Percentiles rank a stretch among this genome's conserved stretches.
These are phyloP conservation scores for Mortierella hygrophila DNA, from an alignment of 192 early-diverging fungal species.

Conservation along the genomic window DNA sequence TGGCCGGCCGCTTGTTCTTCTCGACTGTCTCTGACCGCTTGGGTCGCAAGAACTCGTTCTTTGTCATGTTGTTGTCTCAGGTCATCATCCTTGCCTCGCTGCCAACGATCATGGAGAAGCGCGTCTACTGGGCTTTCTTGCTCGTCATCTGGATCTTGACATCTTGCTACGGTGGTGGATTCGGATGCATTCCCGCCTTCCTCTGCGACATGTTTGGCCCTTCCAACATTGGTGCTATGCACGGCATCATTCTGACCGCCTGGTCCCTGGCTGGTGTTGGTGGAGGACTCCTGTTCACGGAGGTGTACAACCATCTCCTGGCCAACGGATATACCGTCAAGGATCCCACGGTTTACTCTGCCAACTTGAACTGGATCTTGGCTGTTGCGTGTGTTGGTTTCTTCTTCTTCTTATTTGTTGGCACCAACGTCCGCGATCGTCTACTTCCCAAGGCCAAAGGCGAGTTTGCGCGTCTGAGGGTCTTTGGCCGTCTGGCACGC, in stretches of 20 bases:
- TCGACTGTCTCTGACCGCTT: slow-evolving; percentile 68
- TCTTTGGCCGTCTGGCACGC: slow-evolving; percentile 63
- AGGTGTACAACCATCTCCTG: slow-evolving; percentile 61
- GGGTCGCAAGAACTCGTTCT: slow-evolving; percentile 75
- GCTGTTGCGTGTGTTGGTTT: slow-evolving; percentile 68
- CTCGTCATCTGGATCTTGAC: slow-evolving; percentile 71
- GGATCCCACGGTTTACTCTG: slow-evolving; percentile 63
- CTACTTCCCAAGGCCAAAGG: slow-evolving; percentile 71
- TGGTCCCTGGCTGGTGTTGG: slow-evolving; percentile 80
- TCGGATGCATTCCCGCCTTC: slow-evolving; percentile 79
- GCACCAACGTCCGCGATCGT: slow-evolving; percentile 70
- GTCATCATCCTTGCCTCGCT: slow-evolving; percentile 69
- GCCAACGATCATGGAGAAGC: slow-evolving; percentile 63
- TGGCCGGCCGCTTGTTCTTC: slow-evolving; percentile 63
- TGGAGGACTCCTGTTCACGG: slow-evolving; percentile 75
- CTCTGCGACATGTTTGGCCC: slow-evolving; percentile 81
- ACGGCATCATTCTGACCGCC: slow-evolving; percentile 79
- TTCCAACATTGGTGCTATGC: slow-evolving; percentile 76
- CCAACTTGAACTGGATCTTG: slow-evolving; percentile 82
- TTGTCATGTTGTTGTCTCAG: slow-evolving; percentile 69
- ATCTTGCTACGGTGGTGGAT: slow-evolving; percentile 79
- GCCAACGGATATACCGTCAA: slow-evolving; percentile 55
- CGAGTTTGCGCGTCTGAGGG: slow-evolving; percentile 67
- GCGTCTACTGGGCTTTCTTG: slow-evolving; percentile 67
- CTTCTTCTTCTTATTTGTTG: slow-evolving; percentile 67